These are phyloP conservation scores for Solanum peruvianum DNA, from an alignment of 257 asterid genomes.

Conservation along the genomic window DNA sequence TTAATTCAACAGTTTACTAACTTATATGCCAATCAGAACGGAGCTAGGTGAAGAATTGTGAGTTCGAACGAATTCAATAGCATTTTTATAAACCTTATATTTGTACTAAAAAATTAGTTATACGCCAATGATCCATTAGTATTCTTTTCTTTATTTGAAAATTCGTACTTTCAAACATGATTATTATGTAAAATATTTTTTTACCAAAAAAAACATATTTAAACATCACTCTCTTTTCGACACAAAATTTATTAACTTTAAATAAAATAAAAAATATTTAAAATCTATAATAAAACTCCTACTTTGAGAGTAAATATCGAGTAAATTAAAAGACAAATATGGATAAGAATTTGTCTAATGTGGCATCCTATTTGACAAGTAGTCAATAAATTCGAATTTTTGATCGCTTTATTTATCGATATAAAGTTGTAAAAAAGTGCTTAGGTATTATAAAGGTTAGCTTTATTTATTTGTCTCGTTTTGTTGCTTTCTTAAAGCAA, in stretches of 20 bases:
- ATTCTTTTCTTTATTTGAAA: neutral
- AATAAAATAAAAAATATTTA: neutral
- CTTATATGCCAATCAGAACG: neutral
- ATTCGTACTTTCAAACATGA: neutral
- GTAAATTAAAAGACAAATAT: neutral
- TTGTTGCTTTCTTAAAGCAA: neutral
- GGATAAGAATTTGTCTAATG: neutral
- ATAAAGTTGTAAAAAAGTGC: neutral
- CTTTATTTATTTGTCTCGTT: neutral
- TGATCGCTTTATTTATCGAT: neutral
- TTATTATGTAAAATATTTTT: too few relatives aligned
- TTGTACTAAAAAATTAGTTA: neutral
- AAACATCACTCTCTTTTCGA: neutral
- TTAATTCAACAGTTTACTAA: neutral
- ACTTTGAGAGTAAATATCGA: neutral
- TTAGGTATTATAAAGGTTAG: neutral
- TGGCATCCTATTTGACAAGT: neutral
- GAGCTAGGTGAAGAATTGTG: too few relatives aligned
- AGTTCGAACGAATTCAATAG: too few relatives aligned
- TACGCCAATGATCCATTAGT: neutral
- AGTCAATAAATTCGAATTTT: neutral
- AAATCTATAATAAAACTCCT: neutral
- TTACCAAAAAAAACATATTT: too few relatives aligned
- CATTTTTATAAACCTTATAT: too few relatives aligned
- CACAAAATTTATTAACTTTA: neutral